phyloP scores from a whole-genome alignment of 2,329 filamentous ascomycete species.

The Beauveria caledonica region DNA sequence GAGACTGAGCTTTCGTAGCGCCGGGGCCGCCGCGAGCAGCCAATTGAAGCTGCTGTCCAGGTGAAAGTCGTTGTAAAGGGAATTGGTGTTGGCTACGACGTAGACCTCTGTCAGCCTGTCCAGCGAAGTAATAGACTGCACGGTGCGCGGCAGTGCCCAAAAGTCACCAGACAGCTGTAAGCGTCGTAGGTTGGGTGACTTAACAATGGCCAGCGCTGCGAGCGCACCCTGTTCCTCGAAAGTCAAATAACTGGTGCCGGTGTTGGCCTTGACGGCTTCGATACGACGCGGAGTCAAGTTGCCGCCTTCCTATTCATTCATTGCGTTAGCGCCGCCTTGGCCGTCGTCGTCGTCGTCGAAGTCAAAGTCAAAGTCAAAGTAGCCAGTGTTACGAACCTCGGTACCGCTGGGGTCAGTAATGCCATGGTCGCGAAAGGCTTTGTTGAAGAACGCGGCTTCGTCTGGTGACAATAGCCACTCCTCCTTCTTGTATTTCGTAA shows the following conservation, averaged over 20 bases:
- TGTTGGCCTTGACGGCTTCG: not conserved
- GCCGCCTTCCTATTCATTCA: not conserved
- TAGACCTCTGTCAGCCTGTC: not conserved
- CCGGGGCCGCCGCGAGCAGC: not conserved
- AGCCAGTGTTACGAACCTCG: too few species aligned
- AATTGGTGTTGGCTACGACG: too few species aligned
- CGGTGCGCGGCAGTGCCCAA: not conserved
- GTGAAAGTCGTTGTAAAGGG: too few species aligned
- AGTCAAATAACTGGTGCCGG: too few species aligned
- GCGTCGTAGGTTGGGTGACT: not conserved
- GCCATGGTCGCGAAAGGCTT: not conserved
- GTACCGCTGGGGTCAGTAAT: too few species aligned
- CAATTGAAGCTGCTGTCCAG: not conserved
- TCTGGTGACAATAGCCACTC: not conserved
- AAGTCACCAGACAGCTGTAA: not conserved
- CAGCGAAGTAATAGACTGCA: not conserved
- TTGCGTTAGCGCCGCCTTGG: too few species aligned
- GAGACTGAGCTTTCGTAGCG: not conserved
- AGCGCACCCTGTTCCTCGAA: too few species aligned
- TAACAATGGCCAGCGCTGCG: not conserved
- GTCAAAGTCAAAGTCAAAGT: too few species aligned
- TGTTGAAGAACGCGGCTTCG: not conserved
- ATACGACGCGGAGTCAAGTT: not conserved
- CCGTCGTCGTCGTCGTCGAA: too few species aligned
- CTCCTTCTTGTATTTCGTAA: too few species aligned